Evolutionary conservation across 306 rosid genomes (phyloP).

Genomic region (Glycine soja): DNA sequence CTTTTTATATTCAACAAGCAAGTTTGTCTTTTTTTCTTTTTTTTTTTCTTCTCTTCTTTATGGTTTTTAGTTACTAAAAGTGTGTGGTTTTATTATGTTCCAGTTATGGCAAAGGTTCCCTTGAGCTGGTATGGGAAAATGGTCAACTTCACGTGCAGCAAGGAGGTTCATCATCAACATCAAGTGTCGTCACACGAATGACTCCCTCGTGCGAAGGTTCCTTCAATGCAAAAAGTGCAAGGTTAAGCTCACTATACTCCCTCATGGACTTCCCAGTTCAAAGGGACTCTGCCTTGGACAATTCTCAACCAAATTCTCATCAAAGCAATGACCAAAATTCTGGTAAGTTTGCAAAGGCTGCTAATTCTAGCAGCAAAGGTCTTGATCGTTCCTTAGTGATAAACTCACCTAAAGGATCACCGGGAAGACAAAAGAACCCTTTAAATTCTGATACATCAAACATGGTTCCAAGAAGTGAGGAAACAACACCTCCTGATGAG

Average conservation of each 20-base stretch:
- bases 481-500: constrained; percentile 32
- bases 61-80: neutral
- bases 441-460: constrained; percentile 8
- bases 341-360: neutral
- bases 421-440: constrained; percentile 31
- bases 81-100: neutral
- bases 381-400: constrained; percentile 22
- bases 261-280: constrained; percentile 14
- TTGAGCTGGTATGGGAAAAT: constrained; percentile 51
- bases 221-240: constrained; percentile 37
- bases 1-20: neutral
- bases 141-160: constrained; percentile 39
- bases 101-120: constrained; percentile 45
- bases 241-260: constrained; percentile 18
- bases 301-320: neutral
- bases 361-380: constrained; percentile 1
- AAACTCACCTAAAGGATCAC: constrained; percentile 44
- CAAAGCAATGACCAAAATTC: neutral
- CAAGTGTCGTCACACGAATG: constrained; percentile 7
- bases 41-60: neutral
- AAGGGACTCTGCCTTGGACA: neutral
- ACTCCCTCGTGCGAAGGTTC: constrained; percentile 32
- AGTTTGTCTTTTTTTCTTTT: neutral
- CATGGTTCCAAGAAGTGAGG: constrained; percentile 30
- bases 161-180: constrained; percentile 29